These are phyloP conservation scores for Hyaloscypha variabilis DNA, from an alignment of 495 filamentous ascomycete genomes.

Conservation along the genomic window DNA sequence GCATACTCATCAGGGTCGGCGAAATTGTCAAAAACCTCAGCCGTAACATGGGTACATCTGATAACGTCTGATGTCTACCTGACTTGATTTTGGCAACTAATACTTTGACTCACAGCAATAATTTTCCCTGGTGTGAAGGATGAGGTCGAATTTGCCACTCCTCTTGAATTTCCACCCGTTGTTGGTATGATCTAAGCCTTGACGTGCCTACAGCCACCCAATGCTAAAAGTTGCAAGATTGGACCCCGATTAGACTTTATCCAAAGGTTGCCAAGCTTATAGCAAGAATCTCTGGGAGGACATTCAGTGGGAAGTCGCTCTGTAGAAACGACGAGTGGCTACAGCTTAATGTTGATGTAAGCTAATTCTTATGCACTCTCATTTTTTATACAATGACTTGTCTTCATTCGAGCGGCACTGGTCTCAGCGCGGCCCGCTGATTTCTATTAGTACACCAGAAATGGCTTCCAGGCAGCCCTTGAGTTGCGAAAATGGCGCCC, in stretches of 20 bases:
- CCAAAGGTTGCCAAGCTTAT: conserved; percentile 7
- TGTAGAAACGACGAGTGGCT: conserved; percentile 21
- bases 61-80: not conserved
- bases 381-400: not conserved
- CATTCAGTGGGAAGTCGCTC: not conserved
- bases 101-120: not conserved
- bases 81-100: not conserved
- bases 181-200: conserved; percentile 1
- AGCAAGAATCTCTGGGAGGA: not conserved
- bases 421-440: not conserved
- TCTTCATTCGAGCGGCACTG: not conserved
- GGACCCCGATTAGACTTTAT: conserved; percentile 11
- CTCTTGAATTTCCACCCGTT: conserved; percentile 11
- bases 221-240: conserved; percentile 9
- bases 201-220: not conserved
- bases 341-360: conserved; percentile 10
- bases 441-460: conserved; percentile 15
- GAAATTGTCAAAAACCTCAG: too few relatives aligned
- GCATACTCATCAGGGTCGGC: too few relatives aligned
- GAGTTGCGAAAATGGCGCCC: conserved; percentile 8
- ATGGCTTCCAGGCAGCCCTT: conserved; percentile 6
- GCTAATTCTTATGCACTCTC: not conserved
- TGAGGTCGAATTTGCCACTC: conserved; percentile 4
- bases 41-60: not conserved
- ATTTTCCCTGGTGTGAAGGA: conserved; percentile 12